Evolutionary conservation across 331 rosid genomes (phyloP).

Genomic region (Quercus phellos): DNA sequence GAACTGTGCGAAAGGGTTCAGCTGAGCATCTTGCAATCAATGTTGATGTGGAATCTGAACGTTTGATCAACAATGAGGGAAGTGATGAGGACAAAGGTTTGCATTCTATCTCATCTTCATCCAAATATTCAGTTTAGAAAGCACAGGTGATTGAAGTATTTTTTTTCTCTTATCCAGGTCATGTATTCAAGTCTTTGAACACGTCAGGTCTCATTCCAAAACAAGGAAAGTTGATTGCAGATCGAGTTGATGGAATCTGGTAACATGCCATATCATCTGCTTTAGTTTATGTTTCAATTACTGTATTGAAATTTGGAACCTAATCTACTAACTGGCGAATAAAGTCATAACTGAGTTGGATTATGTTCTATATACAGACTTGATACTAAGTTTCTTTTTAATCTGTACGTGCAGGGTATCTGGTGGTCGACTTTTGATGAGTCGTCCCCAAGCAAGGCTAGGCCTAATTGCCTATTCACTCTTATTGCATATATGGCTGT

Average conservation of each 20-base stretch:
- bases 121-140: not conserved
- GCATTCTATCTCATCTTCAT: conserved; percentile 12
- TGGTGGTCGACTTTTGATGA: conserved; percentile 83
- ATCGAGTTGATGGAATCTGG: conserved; percentile 96
- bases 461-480: conserved; percentile 74
- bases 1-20: conserved; percentile 83
- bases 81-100: conserved; percentile 87
- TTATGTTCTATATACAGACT: not conserved
- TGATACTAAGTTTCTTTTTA: not conserved
- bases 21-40: conserved; percentile 78
- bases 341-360: too few relatives aligned
- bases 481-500: conserved; percentile 79
- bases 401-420: conserved; percentile 70
- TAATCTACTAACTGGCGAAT: too few relatives aligned
- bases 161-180: conserved; percentile 56
- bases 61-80: conserved; percentile 47
- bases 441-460: conserved; percentile 86
- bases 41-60: conserved; percentile 58
- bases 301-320: too few relatives aligned
- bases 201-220: conserved; percentile 86
- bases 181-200: conserved; percentile 77
- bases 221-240: conserved; percentile 87
- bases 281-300: not conserved
- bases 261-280: conserved; percentile 27
- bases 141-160: conserved; percentile 3